Evolutionary conservation across 148 eudicot genomes (phyloP).

Genomic region (Fagopyrum tataricum): DNA sequence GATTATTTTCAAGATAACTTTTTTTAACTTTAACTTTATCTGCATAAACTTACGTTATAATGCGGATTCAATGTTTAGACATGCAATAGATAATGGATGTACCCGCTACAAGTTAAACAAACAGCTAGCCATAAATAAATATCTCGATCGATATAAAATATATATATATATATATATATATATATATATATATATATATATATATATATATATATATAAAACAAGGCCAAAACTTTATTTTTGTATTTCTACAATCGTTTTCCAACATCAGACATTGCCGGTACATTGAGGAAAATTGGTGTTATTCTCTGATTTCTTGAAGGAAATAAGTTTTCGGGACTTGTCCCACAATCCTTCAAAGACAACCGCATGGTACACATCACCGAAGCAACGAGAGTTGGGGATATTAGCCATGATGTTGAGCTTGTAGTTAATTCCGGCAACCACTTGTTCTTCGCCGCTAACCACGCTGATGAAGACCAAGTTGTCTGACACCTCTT

Average conservation of each 20-base stretch:
- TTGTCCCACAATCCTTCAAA: slow-evolving; percentile 24
- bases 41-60: no score
- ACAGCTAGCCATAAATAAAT: no score
- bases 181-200: no score
- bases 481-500: neutral
- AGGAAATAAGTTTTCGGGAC: slow-evolving; percentile 21
- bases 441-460: slow-evolving; percentile 32
- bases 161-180: no score
- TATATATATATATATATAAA: no score
- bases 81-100: no score
- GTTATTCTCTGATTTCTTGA: slow-evolving; percentile 12
- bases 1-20: no score
- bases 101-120: no score
- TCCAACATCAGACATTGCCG: neutral
- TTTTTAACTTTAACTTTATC: no score
- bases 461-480: slow-evolving; percentile 17
- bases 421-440: slow-evolving; percentile 33
- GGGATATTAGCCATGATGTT: slow-evolving; percentile 24
- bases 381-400: neutral
- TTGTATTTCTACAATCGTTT: neutral
- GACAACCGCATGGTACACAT: slow-evolving; percentile 26
- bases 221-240: no score
- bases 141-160: no score
- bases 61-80: no score
- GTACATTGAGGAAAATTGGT: neutral